Conservation (phyloP, 176 grass and related monocot species). For the Raddia guianensis region DNA sequence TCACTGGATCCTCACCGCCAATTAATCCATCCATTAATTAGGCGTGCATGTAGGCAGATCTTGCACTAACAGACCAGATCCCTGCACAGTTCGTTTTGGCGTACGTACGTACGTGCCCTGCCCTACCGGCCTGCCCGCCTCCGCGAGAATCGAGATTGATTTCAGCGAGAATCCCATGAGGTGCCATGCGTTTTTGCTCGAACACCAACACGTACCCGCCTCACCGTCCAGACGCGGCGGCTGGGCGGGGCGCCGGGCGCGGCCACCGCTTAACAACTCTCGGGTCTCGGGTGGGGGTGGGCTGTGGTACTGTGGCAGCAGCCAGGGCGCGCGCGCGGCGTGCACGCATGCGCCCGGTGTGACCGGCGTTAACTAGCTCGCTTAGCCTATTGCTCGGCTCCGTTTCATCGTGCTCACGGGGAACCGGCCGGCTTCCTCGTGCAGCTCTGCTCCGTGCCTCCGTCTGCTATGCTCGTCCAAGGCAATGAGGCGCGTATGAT, state of each 20-base stretch:
- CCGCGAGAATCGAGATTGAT: background rate
- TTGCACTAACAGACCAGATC: background rate
- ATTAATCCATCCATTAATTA: background rate
- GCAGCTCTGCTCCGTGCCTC: no score
- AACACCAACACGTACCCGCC: background rate
- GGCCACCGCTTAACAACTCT: conserved; percentile 24
- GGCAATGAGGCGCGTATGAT: background rate
- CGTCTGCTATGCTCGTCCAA: background rate
- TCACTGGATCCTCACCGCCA: background rate
- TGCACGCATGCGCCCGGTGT: conserved; percentile 29
- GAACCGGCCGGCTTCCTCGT: background rate
- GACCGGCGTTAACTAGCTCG: conserved; percentile 35
- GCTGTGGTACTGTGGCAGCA: background rate
- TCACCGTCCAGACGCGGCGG: background rate
- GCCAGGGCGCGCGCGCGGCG: background rate
- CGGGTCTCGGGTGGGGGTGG: background rate
- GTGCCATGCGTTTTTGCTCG: background rate
- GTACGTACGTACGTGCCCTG: background rate
- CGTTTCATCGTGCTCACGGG: conserved; percentile 46
- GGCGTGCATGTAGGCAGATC: background rate
- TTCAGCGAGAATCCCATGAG: background rate
- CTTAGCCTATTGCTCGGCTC: background rate
- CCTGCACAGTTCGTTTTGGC: background rate
- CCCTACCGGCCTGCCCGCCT: background rate
- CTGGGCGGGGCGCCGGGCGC: background rate